phyloP scores from a whole-genome alignment of 352 stramenopile species.

The Pythium oligandrum region DNA sequence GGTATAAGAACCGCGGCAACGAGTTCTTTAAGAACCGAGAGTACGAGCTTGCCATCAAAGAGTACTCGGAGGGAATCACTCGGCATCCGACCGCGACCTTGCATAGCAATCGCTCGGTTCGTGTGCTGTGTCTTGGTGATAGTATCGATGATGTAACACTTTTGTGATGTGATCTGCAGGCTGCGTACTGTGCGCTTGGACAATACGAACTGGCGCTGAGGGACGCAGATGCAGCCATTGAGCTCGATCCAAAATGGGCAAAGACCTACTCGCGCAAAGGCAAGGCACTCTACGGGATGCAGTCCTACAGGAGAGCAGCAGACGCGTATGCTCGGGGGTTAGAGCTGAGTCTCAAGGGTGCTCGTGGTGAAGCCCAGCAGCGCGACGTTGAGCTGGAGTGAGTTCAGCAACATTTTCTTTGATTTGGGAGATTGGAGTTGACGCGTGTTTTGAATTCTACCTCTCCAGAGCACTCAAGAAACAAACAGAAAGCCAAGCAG shows the following conservation, averaged over 20 bases:
- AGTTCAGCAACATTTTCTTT: slow-evolving; percentile 2
- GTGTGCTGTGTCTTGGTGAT: not conserved
- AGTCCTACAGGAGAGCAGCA: slow-evolving; percentile 55
- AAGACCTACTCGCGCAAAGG: slow-evolving; percentile 63
- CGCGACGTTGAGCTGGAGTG: slow-evolving; percentile 72
- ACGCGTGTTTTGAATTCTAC: not conserved
- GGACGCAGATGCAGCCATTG: slow-evolving; percentile 60
- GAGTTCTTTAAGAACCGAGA: slow-evolving; percentile 55
- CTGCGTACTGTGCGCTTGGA: slow-evolving; percentile 59
- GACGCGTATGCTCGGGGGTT: slow-evolving; percentile 73
- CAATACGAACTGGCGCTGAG: slow-evolving; percentile 39
- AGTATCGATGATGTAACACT: not conserved
- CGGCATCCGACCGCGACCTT: slow-evolving; percentile 54
- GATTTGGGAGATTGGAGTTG: not conserved
- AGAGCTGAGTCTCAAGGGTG: slow-evolving; percentile 67
- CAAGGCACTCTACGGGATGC: slow-evolving; percentile 71
- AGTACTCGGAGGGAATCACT: slow-evolving; percentile 65
- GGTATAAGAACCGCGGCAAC: slow-evolving; percentile 64
- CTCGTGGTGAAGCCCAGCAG: slow-evolving; percentile 55
- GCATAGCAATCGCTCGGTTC: slow-evolving; percentile 70
- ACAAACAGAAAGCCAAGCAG: slow-evolving; percentile 63
- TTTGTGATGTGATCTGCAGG: slow-evolving; percentile 12
- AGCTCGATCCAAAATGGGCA: slow-evolving; percentile 54
- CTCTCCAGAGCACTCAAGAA: slow-evolving; percentile 49
- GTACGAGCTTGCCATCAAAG: slow-evolving; percentile 40